Evolutionary conservation across 345 rosid species (phyloP), one percentile per base, ranked within the genome.

Genomic region (Salix dunnii): DNA sequence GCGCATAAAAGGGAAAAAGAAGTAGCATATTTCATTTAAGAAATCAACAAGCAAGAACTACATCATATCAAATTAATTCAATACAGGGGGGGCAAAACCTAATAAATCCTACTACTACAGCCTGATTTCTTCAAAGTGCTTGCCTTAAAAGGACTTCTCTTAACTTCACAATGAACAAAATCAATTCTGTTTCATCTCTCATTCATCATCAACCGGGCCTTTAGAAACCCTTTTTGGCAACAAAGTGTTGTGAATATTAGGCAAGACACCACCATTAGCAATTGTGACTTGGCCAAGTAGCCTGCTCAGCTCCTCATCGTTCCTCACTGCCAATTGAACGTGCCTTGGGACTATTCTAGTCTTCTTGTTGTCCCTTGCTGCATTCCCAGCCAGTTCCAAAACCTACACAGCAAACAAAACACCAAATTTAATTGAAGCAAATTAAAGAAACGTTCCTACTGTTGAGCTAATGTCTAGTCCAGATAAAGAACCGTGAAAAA

Each of bases 321-420:
- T 81, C 17, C 81, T 79, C 53, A 84, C 82, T 0, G 87, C 84
- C 74, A 84, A 64, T 28, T 79, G 85, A 6, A 85, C 63, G 66
- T 85, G 87, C 42, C 83, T 72, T 2, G 87, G 87, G 27, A 80
- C 83, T 14, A 85, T 72, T 18, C 87, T 74, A 11, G 75, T 75
- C 76, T 79, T 85, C 84, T 82, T 85, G 82, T 78, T 82, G 38
- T 82, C 85, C 42, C 85, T 82, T 4, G 85, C 84, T 0, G 85
- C 87, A 75, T 84, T 84, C 1, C 87, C 87, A 21, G 87, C 87
- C 83, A 84, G 72, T 61, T 85, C 87, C 65, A 85, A 61, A 42
- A 79, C 87, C 85, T 85, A 6, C 17, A 35, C 58, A 16, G 30
- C 43, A 0, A 70, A 28, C 4, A 3, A 36, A 35, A 35, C 28